Conservation (phyloP, 2,329 filamentous ascomycete species). For the Mariannaea sp. region DNA sequence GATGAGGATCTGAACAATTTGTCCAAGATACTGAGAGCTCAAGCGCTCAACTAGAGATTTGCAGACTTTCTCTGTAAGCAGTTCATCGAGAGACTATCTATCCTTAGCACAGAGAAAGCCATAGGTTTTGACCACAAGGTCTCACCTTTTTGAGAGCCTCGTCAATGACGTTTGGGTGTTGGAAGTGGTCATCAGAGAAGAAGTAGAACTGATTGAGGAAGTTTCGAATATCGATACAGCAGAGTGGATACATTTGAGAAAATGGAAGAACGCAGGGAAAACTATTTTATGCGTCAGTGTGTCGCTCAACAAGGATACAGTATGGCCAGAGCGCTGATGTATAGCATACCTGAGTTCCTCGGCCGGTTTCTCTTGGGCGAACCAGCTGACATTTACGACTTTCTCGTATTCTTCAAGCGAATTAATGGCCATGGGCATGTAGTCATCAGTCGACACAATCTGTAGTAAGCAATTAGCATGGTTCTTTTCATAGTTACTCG, state of each 20-base stretch:
- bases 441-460: slow-evolving; percentile 90
- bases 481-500: background rate
- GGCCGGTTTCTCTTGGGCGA: slow-evolving; percentile 77
- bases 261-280: slow-evolving; percentile 97
- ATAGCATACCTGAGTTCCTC: slow-evolving; percentile 72
- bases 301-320: background rate
- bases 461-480: slow-evolving; percentile 38
- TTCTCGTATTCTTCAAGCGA: slow-evolving; percentile 91
- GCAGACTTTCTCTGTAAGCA: slow-evolving; percentile 93
- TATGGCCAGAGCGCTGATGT: background rate
- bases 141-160: slow-evolving; percentile 79
- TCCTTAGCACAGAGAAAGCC: slow-evolving; percentile 12
- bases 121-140: background rate
- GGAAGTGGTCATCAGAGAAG: slow-evolving; percentile 95
- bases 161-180: slow-evolving; percentile 87
- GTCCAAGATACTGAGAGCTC: slow-evolving; percentile 90
- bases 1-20: slow-evolving; percentile 98
- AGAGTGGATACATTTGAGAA: slow-evolving; percentile 98
- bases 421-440: slow-evolving; percentile 99
- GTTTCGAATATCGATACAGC: slow-evolving; percentile 97
- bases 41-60: slow-evolving; percentile 85
- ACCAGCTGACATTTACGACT: slow-evolving; percentile 96
- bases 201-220: slow-evolving; percentile 98
- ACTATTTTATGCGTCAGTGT: slow-evolving; percentile 48
- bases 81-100: slow-evolving; percentile 82